Base-by-base conservation (phyloP, 129 eudicot genomes). In the Oenanthe sinensis region DNA sequence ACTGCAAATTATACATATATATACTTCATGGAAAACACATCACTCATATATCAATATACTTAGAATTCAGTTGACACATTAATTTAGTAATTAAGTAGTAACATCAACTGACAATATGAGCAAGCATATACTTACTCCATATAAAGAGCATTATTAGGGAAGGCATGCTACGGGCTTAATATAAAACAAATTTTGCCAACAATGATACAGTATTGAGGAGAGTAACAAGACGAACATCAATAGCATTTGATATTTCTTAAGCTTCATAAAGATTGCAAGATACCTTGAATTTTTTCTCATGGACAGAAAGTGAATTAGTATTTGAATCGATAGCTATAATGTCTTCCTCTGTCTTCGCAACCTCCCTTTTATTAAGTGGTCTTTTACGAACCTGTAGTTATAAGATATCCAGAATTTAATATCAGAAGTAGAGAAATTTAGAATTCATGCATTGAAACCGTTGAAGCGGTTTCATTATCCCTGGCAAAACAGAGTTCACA, bases 241-340 rank as follows among this genome's bases (percentile, higher is more conserved):
- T 60, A 60, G 68, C 33, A n/a, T 50, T 58, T n/a, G 2, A 22
- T 5, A 58, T n/a, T 22, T 22, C 14, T 58, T 30, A 9, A 55
- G 68, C 5, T 24, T 6, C 68, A 5, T 20, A 16, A 55, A 24
- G 46, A 20, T 46, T 24, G 39, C 45, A 11, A 30, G 36, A 55
- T 44, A 89, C 96, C 91, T 91, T 91, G 65, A 85, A 84, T 81
- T 91, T 91, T 39, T 91, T 82, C 79, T 91, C 97, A 81, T 87
- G 87, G 54, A 91, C 97, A 75, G 87, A 77, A 36, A 91, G 85
- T 12, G 93, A 87, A 50, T 81, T 83, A 40, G 79, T 22, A 71
- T 80, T 46, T 40, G 87, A 77, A 72, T 84, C 82, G 30, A 87
- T 85, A 71, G 85, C 83, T 77, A 91, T 84, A 22, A 91, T 88